These are phyloP conservation scores for Inga laurina DNA, from an alignment of 306 rosid species.

Conservation along the genomic window DNA sequence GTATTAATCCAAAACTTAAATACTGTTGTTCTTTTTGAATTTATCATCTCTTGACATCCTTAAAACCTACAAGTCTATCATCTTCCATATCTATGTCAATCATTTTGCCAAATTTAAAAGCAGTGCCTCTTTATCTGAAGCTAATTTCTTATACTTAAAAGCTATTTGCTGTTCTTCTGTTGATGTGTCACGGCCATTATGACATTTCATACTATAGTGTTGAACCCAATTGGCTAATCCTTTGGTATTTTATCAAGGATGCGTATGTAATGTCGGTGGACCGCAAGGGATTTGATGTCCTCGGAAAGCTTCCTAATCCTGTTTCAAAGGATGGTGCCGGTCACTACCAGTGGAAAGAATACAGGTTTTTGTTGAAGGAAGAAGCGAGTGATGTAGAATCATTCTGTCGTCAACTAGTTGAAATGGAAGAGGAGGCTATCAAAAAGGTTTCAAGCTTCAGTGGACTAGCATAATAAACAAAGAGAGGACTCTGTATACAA, in stretches of 20 bases:
- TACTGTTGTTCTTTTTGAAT: neutral
- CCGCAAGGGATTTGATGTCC: constrained; percentile 75
- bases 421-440: constrained; percentile 84
- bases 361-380: constrained; percentile 62
- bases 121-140: neutral
- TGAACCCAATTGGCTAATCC: constrained; percentile 25
- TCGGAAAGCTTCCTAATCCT: constrained; percentile 60
- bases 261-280: constrained; percentile 68
- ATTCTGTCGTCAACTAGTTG: constrained; percentile 72
- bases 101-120: neutral
- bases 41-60: constrained; percentile 5
- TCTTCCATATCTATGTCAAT: neutral
- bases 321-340: constrained; percentile 50
- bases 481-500: neutral
- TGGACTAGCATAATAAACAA: constrained; percentile 48
- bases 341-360: constrained; percentile 71
- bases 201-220: neutral
- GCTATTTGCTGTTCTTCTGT: neutral
- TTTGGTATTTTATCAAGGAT: constrained; percentile 53
- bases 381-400: constrained; percentile 61
- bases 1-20: neutral
- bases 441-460: constrained; percentile 64
- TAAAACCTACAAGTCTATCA: constrained; percentile 5
- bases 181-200: neutral
- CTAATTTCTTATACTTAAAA: neutral